A percentile compares a stretch with the other conserved stretches of the same genome.
Conservation (phyloP, 2,329 filamentous ascomycete genomes). For the Verruconis gallopava region DNA sequence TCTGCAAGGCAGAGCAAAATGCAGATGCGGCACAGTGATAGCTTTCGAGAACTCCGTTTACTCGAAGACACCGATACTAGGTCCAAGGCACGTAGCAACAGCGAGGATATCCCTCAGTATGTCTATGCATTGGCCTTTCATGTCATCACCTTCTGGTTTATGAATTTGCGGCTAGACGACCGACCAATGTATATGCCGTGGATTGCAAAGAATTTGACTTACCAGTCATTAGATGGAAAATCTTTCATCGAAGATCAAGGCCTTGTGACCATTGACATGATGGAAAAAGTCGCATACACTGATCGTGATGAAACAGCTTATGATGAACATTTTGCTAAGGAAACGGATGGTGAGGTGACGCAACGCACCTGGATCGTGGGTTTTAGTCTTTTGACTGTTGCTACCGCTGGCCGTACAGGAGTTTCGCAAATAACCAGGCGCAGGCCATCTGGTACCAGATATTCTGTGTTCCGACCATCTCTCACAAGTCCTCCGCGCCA, state of each 20-base stretch:
- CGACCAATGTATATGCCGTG: slow-evolving; percentile 73
- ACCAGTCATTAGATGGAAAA: slow-evolving; percentile 53
- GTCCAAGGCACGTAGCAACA: slow-evolving; percentile 20
- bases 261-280: slow-evolving; percentile 85
- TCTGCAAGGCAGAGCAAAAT: slow-evolving; percentile 23
- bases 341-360: slow-evolving; percentile 51
- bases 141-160: slow-evolving; percentile 93
- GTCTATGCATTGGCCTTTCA: slow-evolving; percentile 90
- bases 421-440: slow-evolving; percentile 60
- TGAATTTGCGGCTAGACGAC: slow-evolving; percentile 74
- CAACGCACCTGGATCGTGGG: slow-evolving; percentile 61
- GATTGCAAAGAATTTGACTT: slow-evolving; percentile 75
- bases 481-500: slow-evolving; percentile 26
- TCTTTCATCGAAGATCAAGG: slow-evolving; percentile 82
- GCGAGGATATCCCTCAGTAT: slow-evolving; percentile 79
- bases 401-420: slow-evolving; percentile 53
- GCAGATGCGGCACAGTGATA: slow-evolving; percentile 28
- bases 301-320: slow-evolving; percentile 66
- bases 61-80: slow-evolving; percentile 8
- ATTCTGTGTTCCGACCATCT: slow-evolving; percentile 24
- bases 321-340: slow-evolving; percentile 51
- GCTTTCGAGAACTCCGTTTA: slow-evolving; percentile 28
- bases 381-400: slow-evolving; percentile 60
- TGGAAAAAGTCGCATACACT: slow-evolving; percentile 77
- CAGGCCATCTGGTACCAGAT: slow-evolving; percentile 42